Evolutionary conservation across 192 early-diverging fungal genomes (phyloP).

Genomic region (Rhizophagus clarus): DNA sequence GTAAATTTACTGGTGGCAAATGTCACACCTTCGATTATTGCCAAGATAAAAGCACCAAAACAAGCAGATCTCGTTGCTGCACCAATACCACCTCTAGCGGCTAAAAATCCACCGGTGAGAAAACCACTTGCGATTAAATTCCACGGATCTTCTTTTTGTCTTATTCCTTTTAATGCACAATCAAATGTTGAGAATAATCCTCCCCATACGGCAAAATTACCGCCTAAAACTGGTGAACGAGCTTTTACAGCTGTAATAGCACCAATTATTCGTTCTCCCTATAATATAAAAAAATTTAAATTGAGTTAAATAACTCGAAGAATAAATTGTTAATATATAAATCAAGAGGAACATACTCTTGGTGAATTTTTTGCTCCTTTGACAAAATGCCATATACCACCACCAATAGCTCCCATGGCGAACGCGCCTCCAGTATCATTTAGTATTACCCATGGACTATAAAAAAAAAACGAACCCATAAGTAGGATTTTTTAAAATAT

Average conservation of each 20-base stretch:
- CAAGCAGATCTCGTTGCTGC: conserved; percentile 86
- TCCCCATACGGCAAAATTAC: conserved; percentile 99
- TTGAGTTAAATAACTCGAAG: neutral
- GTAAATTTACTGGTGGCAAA: conserved; percentile 32
- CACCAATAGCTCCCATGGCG: conserved; percentile 95
- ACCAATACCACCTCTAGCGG: conserved; percentile 76
- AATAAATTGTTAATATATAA: neutral
- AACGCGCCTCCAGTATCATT: conserved; percentile 88
- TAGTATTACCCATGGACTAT: conserved; percentile 82
- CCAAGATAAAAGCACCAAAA: conserved; percentile 90
- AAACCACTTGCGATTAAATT: conserved; percentile 94
- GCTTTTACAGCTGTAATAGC: conserved; percentile 87
- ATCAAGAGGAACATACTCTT: conserved; percentile 52
- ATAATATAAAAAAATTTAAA: neutral
- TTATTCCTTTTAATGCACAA: conserved; percentile 88
- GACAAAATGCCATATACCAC: conserved; percentile 95
- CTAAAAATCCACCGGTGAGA: conserved; percentile 92
- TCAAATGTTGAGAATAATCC: conserved; percentile 97
- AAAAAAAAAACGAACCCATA: neutral
- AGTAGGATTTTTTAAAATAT: no score
- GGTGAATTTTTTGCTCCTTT: conserved; percentile 99
- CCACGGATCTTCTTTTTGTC: conserved; percentile 99
- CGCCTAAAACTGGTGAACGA: conserved; percentile 91
- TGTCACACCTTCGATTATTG: conserved; percentile 92
- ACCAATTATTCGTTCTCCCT: conserved; percentile 89